Evolutionary conservation across 345 rosid genomes (phyloP).

Genomic region (Mangifera indica): DNA sequence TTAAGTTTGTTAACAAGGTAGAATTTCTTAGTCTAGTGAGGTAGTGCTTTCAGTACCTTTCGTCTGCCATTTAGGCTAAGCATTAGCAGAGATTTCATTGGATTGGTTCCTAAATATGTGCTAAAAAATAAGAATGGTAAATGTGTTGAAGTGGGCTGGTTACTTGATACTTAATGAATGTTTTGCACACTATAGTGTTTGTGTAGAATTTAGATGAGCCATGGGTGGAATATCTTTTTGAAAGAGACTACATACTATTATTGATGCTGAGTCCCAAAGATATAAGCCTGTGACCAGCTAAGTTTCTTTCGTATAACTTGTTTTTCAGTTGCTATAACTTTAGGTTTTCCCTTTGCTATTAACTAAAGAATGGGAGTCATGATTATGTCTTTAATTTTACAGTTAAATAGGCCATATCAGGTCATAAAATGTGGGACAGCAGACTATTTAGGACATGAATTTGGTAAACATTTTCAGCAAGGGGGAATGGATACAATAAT

Average conservation of each 20-base stretch:
- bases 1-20: too few relatives aligned
- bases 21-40: neutral
- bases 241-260: neutral
- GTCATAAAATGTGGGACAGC: neutral
- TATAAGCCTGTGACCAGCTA: neutral
- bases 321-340: neutral
- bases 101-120: neutral
- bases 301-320: neutral
- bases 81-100: neutral
- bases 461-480: neutral
- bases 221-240: neutral
- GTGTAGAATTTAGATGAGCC: neutral
- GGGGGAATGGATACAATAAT: neutral
- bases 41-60: neutral
- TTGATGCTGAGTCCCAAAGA: neutral
- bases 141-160: neutral
- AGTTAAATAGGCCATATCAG: neutral
- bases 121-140: neutral
- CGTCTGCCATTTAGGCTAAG: neutral
- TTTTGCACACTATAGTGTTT: neutral
- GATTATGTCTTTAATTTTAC: neutral
- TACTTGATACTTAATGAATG: neutral
- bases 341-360: neutral
- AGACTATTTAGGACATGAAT: neutral
- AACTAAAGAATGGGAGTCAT: neutral